Evolutionary conservation across 108 stramenopile species (phyloP), one percentile per base, ranked within the genome.

Genomic region (Cyclostephanos tholiformis): DNA sequence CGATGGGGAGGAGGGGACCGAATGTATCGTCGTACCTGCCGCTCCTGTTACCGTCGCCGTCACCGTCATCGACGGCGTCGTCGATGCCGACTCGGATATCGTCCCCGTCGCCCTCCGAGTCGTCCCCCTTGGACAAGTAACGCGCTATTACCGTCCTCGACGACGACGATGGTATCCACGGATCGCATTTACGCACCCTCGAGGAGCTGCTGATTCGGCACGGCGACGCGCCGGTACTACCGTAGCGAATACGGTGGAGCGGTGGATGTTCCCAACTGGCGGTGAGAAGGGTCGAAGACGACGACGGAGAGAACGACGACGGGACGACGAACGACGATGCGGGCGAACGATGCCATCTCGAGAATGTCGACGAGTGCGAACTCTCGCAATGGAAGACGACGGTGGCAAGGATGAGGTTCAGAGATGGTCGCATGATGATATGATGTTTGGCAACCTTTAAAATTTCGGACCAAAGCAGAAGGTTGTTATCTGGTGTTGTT

Each of bases 1-100:
- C 87, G 32, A 83, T 76, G 2, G 89, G 92, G 13, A 79, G 65
- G 29, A 88, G 74, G 8, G 80, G 72, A 7, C 84, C 84, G 61
- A 84, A 84, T 20, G 44, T 71, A 14, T 46, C 44, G 16, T 46
- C 44, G 44, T 46, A 46, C 44, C 44, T 46, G 44, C 44, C 16
- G 44, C 44, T 0, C 3, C 3, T 14, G 44, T 14, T 12, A 12
- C 9, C 41, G 41, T 10, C 41, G 9, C 9, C 41, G 32, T 4
- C 32, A 32, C 4, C 32, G 32, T 4, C 32, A 12, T 12, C 41
- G 41, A 12, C 41, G 41, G 11, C 41, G 1, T 41, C 11, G 41
- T 12, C 44, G 44, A 46, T 17, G 44, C 44, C 16, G 16, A 14
- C 14, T 14, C 44, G 2, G 44, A 46, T 4, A 14, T 14, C 44